These are phyloP conservation scores for Cystobasidium sp. DNA, from an alignment of 1,284 basidiomycete species.

Conservation along the genomic window DNA sequence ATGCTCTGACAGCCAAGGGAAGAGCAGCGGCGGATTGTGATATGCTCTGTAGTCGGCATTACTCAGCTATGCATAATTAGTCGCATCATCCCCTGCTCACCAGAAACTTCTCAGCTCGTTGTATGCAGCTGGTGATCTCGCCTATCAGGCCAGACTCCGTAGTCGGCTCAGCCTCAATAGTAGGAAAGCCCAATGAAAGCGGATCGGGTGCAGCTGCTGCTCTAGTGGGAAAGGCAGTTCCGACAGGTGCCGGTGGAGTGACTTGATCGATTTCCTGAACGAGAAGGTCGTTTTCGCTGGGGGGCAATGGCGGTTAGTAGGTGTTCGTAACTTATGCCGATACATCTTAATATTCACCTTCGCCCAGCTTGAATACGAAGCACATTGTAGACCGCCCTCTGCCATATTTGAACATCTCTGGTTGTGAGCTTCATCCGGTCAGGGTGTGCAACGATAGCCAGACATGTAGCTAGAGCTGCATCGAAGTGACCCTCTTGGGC, in stretches of 20 bases:
- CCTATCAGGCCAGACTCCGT: constrained; percentile 29
- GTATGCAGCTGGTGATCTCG: constrained; percentile 12
- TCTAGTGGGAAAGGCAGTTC: constrained; percentile 20
- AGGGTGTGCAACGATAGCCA: constrained; percentile 15
- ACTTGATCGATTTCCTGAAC: constrained; percentile 3
- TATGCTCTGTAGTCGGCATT: not conserved
- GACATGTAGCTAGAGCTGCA: constrained; percentile 6
- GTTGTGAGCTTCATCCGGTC: not conserved
- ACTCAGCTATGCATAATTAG: not conserved
- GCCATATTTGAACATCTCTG: constrained; percentile 22
- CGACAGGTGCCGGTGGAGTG: constrained; percentile 7
- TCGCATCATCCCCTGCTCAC: not conserved
- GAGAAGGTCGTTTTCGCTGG: not conserved
- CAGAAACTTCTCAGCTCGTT: constrained; percentile 21
- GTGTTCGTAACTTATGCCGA: too few species aligned
- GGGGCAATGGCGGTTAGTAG: not conserved
- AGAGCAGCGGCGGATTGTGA: constrained; percentile 21
- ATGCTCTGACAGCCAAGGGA: constrained; percentile 27
- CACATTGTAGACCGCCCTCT: constrained; percentile 25
- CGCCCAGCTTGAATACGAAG: constrained; percentile 17
- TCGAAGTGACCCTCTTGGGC: constrained; percentile 14
- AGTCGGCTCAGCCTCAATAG: not conserved
- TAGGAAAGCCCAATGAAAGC: constrained; percentile 1
- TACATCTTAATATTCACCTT: not conserved
- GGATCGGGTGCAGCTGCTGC: not conserved